Conservation (phyloP, 192 early-diverging fungal genomes). For the Jimgerdemannia lactiflua region DNA sequence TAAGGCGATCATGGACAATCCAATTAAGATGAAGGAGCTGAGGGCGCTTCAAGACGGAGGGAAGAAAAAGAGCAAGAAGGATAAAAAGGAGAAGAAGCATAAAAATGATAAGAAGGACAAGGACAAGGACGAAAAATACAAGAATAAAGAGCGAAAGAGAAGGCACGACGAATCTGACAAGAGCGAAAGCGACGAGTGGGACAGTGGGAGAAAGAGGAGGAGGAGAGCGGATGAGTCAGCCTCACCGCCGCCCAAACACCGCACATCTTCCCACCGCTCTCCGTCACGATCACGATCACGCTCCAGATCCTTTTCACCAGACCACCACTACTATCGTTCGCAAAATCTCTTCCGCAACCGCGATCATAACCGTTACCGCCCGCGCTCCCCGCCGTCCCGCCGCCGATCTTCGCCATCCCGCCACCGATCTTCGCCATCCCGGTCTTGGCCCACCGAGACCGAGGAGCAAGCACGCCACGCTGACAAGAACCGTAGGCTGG, state of each 20-base stretch:
- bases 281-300: no score
- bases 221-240: constrained; percentile 6
- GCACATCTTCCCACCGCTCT: no score
- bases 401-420: background rate
- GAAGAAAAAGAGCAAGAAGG: constrained; percentile 43
- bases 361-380: no score
- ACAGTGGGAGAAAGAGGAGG: constrained; percentile 14
- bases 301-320: no score
- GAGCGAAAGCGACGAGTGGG: constrained; percentile 12
- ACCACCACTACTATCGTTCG: no score
- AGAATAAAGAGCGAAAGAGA: constrained; percentile 18
- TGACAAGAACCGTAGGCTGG: constrained; percentile 17
- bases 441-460: background rate
- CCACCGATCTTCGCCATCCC: background rate
- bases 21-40: constrained; percentile 57
- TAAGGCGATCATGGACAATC: constrained; percentile 72
- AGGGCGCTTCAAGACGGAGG: constrained; percentile 28
- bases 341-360: no score
- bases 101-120: constrained; percentile 47
- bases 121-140: constrained; percentile 21
- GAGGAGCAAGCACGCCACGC: background rate
- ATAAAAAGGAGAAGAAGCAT: constrained; percentile 45
- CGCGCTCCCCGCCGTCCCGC: no score
- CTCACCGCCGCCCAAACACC: background rate
- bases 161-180: constrained; percentile 34